These are phyloP conservation scores for Cercophora newfieldiana DNA, from an alignment of 495 filamentous ascomycete species.

Conservation along the genomic window DNA sequence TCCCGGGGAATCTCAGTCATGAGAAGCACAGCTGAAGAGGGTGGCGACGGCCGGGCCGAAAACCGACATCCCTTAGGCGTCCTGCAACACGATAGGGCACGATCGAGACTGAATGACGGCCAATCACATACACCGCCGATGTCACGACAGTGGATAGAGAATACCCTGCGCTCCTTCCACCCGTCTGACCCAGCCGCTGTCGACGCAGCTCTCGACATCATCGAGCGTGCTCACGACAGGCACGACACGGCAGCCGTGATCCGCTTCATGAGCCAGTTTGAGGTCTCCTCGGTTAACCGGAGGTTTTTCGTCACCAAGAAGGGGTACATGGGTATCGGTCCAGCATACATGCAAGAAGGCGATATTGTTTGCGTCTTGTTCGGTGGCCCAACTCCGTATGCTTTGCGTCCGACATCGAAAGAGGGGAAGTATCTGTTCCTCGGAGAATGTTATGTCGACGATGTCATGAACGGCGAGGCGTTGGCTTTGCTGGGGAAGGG, in stretches of 20 bases:
- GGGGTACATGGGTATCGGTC: constrained; percentile 1
- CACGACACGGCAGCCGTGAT: background rate
- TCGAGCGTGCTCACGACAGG: background rate
- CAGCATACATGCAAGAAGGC: background rate
- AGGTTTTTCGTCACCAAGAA: constrained; percentile 10
- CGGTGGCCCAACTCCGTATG: constrained; percentile 3
- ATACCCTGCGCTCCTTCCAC: background rate
- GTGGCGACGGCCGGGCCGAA: background rate
- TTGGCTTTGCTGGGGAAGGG: background rate
- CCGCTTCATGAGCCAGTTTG: constrained; percentile 4
- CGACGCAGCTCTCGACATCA: background rate
- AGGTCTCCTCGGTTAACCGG: background rate
- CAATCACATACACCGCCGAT: background rate
- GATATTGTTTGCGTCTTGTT: background rate
- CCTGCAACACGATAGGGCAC: background rate
- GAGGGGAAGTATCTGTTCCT: background rate
- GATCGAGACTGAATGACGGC: background rate
- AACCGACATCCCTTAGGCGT: background rate
- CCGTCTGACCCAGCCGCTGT: background rate
- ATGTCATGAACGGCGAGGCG: background rate
- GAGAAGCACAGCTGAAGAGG: too few species aligned
- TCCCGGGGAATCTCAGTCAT: background rate
- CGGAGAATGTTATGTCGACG: constrained; percentile 1
- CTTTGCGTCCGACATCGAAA: background rate
- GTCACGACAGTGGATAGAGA: background rate